Conservation (phyloP, 129 eudicot genomes). For the Chrysanthemum makinoi region DNA sequence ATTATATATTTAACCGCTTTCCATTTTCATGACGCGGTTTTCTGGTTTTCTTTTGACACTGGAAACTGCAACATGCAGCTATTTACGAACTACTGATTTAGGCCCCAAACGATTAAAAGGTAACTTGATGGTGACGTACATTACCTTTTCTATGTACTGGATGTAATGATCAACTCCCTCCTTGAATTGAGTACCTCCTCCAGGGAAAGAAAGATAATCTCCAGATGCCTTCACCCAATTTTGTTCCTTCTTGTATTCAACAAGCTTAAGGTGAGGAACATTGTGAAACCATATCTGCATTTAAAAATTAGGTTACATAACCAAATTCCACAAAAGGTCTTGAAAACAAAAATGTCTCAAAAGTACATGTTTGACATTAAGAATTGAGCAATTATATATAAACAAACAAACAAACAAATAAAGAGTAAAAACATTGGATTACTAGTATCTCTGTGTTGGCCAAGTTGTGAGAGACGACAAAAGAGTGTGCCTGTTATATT, state of each 20-base stretch:
- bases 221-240: conserved; percentile 79
- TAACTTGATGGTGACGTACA: conserved; percentile 5
- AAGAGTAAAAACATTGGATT: too few relatives aligned
- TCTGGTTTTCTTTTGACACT: background rate
- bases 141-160: conserved; percentile 76
- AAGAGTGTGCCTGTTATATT: too few relatives aligned
- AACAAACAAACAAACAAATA: background rate
- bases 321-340: conserved; percentile 7
- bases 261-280: conserved; percentile 99
- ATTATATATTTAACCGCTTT: too few relatives aligned
- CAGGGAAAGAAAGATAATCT: conserved; percentile 83
- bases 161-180: conserved; percentile 77
- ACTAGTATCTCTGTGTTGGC: too few relatives aligned
- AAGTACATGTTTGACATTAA: background rate
- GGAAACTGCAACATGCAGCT: background rate
- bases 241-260: conserved; percentile 96
- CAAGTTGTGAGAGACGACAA: too few relatives aligned
- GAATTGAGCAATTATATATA: background rate
- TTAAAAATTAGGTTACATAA: conserved; percentile 7
- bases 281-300: conserved; percentile 91
- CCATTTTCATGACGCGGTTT: background rate
- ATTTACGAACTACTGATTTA: background rate
- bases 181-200: conserved; percentile 97
- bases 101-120: conserved; percentile 2
- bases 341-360: conserved; percentile 4